Evolutionary conservation across 106 monocot genomes (phyloP).

Genomic region (Alisma plantagoaquatica): DNA sequence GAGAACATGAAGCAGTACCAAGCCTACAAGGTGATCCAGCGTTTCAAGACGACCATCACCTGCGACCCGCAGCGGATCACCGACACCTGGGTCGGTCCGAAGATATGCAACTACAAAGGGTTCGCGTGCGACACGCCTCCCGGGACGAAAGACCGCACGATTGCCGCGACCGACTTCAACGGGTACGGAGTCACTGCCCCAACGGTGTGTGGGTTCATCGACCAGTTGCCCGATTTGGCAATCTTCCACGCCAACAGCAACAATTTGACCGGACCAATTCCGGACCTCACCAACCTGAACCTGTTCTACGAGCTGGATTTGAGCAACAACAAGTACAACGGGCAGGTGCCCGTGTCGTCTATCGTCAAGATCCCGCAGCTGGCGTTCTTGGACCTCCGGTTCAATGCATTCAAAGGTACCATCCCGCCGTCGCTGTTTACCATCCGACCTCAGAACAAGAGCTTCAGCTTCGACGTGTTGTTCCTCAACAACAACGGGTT

Average conservation of each 20-base stretch:
- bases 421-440: neutral
- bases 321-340: slow-evolving; percentile 9
- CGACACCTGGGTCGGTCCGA: neutral
- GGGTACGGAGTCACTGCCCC: slow-evolving; percentile 7
- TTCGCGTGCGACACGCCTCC: slow-evolving; percentile 9
- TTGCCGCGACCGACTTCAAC: slow-evolving; percentile 13
- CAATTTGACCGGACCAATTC: slow-evolving; percentile 15
- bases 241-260: slow-evolving; percentile 21
- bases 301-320: slow-evolving; percentile 12
- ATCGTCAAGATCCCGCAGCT: neutral
- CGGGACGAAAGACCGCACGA: neutral
- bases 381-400: slow-evolving; percentile 13
- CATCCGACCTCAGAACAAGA: too few species aligned
- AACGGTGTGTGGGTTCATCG: slow-evolving; percentile 5
- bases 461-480: slow-evolving; percentile 9
- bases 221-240: slow-evolving; percentile 10
- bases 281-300: slow-evolving; percentile 8
- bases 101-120: slow-evolving; percentile 4
- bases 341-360: neutral
- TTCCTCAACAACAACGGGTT: slow-evolving; percentile 15
- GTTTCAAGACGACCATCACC: slow-evolving; percentile 10
- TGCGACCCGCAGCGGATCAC: slow-evolving; percentile 8
- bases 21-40: slow-evolving; percentile 7
- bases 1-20: neutral
- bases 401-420: neutral